Conservation (phyloP, 805 yeast genomes). For the Myxozyma mucilagina region DNA sequence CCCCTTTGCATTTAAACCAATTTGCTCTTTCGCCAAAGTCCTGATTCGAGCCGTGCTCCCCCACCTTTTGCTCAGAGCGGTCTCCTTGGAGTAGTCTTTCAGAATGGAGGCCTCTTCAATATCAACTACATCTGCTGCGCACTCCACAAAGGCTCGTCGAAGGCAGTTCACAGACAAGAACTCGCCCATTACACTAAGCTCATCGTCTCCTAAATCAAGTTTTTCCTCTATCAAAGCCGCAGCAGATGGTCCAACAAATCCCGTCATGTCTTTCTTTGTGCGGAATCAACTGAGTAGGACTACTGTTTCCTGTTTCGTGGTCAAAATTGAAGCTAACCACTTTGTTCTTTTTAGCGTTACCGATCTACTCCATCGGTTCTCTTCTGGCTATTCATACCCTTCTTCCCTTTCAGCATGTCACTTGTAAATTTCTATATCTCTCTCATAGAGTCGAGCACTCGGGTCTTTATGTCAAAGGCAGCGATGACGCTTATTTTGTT, state of each 20-base stretch:
- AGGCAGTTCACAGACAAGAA: background rate
- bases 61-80: background rate
- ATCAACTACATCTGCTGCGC: background rate
- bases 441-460: conserved; percentile 39
- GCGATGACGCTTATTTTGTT: conserved; percentile 42
- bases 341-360: conserved; percentile 11
- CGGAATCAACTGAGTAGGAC: conserved; percentile 20
- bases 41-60: background rate
- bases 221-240: conserved; percentile 5
- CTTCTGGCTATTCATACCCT: conserved; percentile 13
- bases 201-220: background rate
- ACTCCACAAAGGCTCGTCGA: background rate
- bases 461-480: conserved; percentile 28
- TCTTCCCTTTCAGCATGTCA: conserved; percentile 39
- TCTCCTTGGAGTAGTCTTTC: too few species aligned
- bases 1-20: background rate
- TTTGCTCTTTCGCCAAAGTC: background rate
- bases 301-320: background rate
- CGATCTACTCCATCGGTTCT: conserved; percentile 11
- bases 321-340: background rate
- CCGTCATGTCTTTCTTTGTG: conserved; percentile 12
- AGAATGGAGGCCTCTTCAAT: too few species aligned
- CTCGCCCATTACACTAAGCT: background rate
- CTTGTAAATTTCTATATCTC: conserved; percentile 40
- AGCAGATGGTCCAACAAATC: conserved; percentile 1